Conservation (phyloP, 2,329 filamentous ascomycete genomes). For the Fusarium dlaminii region DNA sequence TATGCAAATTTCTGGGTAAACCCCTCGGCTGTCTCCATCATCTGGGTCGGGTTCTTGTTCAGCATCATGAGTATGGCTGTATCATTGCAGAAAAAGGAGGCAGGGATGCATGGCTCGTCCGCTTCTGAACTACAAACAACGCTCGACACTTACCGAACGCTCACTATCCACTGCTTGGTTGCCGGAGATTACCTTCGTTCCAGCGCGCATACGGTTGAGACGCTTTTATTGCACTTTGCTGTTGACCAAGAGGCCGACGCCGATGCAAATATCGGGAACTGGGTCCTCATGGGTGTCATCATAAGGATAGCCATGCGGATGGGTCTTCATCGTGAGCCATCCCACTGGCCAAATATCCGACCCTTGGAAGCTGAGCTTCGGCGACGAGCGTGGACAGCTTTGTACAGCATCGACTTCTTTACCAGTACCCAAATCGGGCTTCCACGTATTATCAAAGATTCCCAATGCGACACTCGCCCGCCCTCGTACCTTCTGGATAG, state of each 20-base stretch:
- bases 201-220: conserved; percentile 26
- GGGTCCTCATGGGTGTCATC: conserved; percentile 27
- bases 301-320: conserved; percentile 30
- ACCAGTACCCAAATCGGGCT: conserved; percentile 31
- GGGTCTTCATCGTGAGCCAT: conserved; percentile 28
- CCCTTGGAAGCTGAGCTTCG: conserved; percentile 29
- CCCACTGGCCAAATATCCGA: conserved; percentile 27
- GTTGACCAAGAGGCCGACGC: conserved; percentile 23
- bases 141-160: conserved; percentile 20
- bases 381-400: conserved; percentile 21
- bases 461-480: conserved; percentile 21
- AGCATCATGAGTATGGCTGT: conserved; percentile 11
- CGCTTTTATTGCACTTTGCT: conserved; percentile 26
- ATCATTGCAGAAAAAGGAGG: not conserved
- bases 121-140: not conserved
- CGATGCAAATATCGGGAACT: conserved; percentile 19
- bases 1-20: conserved; percentile 5
- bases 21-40: not conserved
- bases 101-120: not conserved
- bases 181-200: conserved; percentile 28
- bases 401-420: conserved; percentile 36
- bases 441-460: conserved; percentile 32
- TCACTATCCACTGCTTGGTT: conserved; percentile 32
- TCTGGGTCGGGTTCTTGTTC: conserved; percentile 15
- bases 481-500: conserved; percentile 9